Percentiles rank a stretch among this genome's conserved stretches.
phyloP scores from a whole-genome alignment of 768 basidiomycete species.

The Clathrus columnatus region DNA sequence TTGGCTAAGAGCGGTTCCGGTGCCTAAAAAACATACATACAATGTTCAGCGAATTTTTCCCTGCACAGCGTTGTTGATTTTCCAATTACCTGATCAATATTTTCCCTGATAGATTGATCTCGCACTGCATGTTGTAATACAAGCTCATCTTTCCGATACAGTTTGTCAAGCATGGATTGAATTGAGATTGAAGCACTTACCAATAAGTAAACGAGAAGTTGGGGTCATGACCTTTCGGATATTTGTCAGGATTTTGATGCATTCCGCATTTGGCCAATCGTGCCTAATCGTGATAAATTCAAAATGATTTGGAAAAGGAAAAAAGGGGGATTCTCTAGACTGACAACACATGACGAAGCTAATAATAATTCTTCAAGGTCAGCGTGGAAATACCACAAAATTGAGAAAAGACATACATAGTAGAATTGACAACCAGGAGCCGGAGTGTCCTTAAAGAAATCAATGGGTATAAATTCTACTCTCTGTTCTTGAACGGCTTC shows the following conservation, averaged over 20 bases:
- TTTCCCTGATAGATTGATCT: not conserved
- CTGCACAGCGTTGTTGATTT: not conserved
- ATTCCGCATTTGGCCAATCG: conserved; percentile 33
- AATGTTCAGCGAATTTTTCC: not conserved
- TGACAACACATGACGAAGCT: conserved; percentile 32
- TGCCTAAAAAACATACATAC: conserved; percentile 17
- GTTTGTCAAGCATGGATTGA: not conserved
- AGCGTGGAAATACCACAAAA: not conserved
- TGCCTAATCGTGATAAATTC: conserved; percentile 22
- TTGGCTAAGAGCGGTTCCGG: conserved; percentile 41
- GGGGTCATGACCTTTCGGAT: conserved; percentile 29
- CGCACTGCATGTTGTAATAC: conserved; percentile 24
- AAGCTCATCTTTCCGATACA: conserved; percentile 26
- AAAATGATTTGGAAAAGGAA: not conserved
- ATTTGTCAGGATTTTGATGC: conserved; percentile 27
- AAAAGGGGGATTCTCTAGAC: conserved; percentile 4
- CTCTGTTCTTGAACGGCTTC: conserved; percentile 27
- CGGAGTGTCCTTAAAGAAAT: conserved; percentile 32
- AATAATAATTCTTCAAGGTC: not conserved
- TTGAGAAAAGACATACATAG: conserved; percentile 25
- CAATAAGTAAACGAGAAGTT: conserved; percentile 28
- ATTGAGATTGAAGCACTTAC: conserved; percentile 19
- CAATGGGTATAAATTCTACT: conserved; percentile 29
- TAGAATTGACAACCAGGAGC: conserved; percentile 31
- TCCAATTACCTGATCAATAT: not conserved